Conservation (phyloP, 139 green algal genomes). For the Pseudopediastrum boryanum region DNA sequence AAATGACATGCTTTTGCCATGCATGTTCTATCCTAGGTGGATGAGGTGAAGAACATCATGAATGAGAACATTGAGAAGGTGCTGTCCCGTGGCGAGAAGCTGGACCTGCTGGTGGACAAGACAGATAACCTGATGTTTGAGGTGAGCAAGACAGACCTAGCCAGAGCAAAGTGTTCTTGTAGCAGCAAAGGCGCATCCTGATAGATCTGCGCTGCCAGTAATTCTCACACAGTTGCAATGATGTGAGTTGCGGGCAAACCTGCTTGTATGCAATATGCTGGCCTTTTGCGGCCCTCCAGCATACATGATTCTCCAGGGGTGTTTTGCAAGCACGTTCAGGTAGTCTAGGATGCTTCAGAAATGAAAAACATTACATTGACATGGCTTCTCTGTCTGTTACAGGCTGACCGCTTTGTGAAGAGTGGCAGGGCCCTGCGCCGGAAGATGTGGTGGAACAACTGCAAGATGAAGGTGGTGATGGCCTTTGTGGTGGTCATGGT, state of each 20-base stretch:
- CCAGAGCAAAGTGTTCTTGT: too few relatives aligned
- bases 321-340: too few relatives aligned
- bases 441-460: constrained; percentile 96
- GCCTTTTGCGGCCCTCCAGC: too few relatives aligned
- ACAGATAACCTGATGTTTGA: constrained; percentile 94
- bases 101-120: constrained; percentile 97
- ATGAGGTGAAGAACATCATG: constrained; percentile 98
- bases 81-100: constrained; percentile 94
- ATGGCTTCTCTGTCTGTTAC: constrained; percentile 15
- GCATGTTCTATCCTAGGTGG: constrained; percentile 67
- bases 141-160: too few relatives aligned
- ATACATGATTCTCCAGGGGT: too few relatives aligned
- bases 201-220: too few relatives aligned
- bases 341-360: not conserved
- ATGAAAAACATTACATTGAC: not conserved
- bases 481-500: constrained; percentile 76
- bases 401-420: constrained; percentile 93
- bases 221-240: too few relatives aligned
- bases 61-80: constrained; percentile 99
- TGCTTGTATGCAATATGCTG: too few relatives aligned
- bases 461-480: constrained; percentile 72
- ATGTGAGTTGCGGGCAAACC: too few relatives aligned
- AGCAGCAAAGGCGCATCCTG: too few relatives aligned
- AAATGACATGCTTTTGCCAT: too few relatives aligned
- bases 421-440: constrained; percentile 80